These are phyloP conservation scores for Tricladium varicosporioides DNA, from an alignment of 2,329 filamentous ascomycete species.

Conservation along the genomic window DNA sequence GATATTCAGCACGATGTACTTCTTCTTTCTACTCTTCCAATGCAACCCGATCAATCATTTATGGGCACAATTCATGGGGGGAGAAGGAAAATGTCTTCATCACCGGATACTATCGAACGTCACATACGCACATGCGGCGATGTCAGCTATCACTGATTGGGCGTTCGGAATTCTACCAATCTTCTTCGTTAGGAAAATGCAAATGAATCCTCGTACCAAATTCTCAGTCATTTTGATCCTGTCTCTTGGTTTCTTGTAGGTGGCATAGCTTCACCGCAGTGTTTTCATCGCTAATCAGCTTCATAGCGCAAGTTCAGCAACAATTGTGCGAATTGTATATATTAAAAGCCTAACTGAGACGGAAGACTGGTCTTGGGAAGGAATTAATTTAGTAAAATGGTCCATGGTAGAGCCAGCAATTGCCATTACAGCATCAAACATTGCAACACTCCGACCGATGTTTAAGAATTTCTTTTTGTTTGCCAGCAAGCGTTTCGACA, in stretches of 20 bases:
- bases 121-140: slow-evolving; percentile 34
- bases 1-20: slow-evolving; percentile 29
- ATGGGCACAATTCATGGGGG: slow-evolving; percentile 35
- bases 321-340: slow-evolving; percentile 43
- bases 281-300: not conserved
- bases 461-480: slow-evolving; percentile 28
- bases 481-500: slow-evolving; percentile 18
- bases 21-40: slow-evolving; percentile 32
- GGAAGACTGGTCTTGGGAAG: slow-evolving; percentile 40
- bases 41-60: slow-evolving; percentile 33
- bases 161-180: slow-evolving; percentile 31
- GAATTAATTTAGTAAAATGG: slow-evolving; percentile 44
- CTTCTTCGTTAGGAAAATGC: slow-evolving; percentile 30
- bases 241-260: slow-evolving; percentile 41
- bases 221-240: slow-evolving; percentile 35
- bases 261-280: not conserved
- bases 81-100: slow-evolving; percentile 33
- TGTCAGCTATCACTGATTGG: slow-evolving; percentile 31
- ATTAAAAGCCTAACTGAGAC: slow-evolving; percentile 38
- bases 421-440: slow-evolving; percentile 39
- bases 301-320: slow-evolving; percentile 40
- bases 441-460: slow-evolving; percentile 40
- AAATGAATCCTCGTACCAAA: slow-evolving; percentile 31
- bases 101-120: slow-evolving; percentile 22
- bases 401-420: slow-evolving; percentile 43